Percentiles rank a stretch among this genome's conserved stretches.
Conservation (phyloP, 2,329 filamentous ascomycete species). For the Neoarthrinium moseri region DNA sequence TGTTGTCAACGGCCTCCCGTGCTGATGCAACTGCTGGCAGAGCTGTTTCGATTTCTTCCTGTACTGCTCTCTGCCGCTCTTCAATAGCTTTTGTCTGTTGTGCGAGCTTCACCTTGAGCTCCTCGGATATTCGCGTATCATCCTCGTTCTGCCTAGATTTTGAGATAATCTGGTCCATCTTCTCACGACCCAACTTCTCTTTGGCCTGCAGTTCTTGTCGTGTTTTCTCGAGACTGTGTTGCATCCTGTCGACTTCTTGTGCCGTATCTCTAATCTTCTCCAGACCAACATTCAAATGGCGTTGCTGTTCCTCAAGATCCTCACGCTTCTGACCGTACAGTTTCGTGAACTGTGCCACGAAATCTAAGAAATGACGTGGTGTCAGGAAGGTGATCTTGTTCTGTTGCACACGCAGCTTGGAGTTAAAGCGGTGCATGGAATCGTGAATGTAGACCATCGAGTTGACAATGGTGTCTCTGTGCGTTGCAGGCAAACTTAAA, state of each 20-base stretch:
- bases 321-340: constrained; percentile 98
- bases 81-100: constrained; percentile 95
- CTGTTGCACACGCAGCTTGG: constrained; percentile 85
- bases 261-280: constrained; percentile 97
- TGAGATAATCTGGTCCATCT: no score
- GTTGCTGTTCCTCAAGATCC: constrained; percentile 96
- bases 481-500: constrained; percentile 78
- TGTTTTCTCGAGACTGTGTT: constrained; percentile 89
- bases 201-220: constrained; percentile 91
- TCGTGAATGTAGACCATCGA: constrained; percentile 99
- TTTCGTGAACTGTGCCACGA: constrained; percentile 95
- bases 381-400: constrained; percentile 91
- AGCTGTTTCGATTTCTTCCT: constrained; percentile 82
- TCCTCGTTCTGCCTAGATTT: no score
- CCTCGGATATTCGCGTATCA: no score
- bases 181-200: no score
- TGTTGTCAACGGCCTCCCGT: constrained; percentile 95
- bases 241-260: constrained; percentile 91
- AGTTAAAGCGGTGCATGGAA: constrained; percentile 87
- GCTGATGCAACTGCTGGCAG: constrained; percentile 93
- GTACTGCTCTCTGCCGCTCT: constrained; percentile 82
- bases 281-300: constrained; percentile 95
- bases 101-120: constrained; percentile 93
- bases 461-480: constrained; percentile 91
- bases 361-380: constrained; percentile 95